A percentile compares a stretch with the other conserved stretches of the same genome.
Evolutionary conservation across 164 flowering plant species (phyloP).

Genomic region (Liriodendron chinense): DNA sequence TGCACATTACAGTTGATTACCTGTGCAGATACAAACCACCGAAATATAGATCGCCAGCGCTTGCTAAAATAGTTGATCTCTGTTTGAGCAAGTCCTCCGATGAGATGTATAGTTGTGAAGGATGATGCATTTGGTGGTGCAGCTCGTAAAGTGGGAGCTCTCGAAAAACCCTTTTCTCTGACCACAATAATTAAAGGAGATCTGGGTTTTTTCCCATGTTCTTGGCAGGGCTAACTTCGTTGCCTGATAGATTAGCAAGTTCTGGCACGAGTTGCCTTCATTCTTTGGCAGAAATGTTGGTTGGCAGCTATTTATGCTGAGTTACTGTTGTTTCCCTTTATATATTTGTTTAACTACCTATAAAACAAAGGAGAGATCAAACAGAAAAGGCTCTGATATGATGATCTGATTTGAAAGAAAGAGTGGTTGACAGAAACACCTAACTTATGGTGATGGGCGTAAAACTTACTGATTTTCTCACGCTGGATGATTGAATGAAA

Average conservation of each 20-base stretch:
- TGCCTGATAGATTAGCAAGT: too few relatives aligned
- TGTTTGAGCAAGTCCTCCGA: too few relatives aligned
- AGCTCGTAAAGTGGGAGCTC: background rate
- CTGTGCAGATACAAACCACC: constrained; percentile 34
- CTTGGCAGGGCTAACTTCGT: too few relatives aligned
- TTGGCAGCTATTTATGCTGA: too few relatives aligned
- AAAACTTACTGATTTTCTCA: background rate
- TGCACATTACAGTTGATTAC: constrained; percentile 74
- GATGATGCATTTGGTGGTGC: background rate
- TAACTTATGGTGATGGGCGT: background rate
- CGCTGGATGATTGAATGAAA: background rate
- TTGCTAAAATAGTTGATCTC: constrained; percentile 13
- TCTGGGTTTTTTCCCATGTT: background rate
- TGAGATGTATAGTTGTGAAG: constrained; percentile 5
- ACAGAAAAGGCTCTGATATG: too few relatives aligned
- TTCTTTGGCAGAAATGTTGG: too few relatives aligned
- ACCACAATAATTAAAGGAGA: background rate
- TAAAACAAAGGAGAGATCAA: too few relatives aligned
- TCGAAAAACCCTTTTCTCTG: background rate
- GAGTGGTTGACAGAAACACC: background rate
- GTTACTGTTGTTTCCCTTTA: too few relatives aligned
- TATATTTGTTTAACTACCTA: too few relatives aligned
- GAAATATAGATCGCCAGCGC: constrained; percentile 10
- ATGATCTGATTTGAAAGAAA: too few relatives aligned
- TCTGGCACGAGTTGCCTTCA: too few relatives aligned